These are phyloP conservation scores for Naganishia liquefaciens DNA, from an alignment of 1,284 basidiomycete species.

Conservation along the genomic window DNA sequence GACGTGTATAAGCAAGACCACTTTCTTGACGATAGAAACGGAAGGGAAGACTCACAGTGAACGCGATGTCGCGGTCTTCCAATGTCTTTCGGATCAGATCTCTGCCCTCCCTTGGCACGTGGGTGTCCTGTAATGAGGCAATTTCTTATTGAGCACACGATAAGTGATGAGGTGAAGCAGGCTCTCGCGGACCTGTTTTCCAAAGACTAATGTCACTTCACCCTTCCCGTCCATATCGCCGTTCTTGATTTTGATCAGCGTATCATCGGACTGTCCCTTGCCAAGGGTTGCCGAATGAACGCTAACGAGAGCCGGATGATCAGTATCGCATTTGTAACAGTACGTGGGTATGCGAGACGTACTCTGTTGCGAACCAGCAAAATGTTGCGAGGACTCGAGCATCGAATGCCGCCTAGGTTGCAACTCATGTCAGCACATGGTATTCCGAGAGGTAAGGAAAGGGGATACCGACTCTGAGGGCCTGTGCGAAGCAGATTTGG, in stretches of 20 bases:
- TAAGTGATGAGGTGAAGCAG: too few species aligned
- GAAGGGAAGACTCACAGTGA: slow-evolving; percentile 60
- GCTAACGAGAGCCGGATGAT: slow-evolving; percentile 41
- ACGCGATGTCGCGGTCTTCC: slow-evolving; percentile 71
- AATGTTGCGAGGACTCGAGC: slow-evolving; percentile 76
- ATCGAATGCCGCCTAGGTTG: slow-evolving; percentile 76
- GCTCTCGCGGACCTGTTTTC: slow-evolving; percentile 91
- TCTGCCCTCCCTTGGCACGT: slow-evolving; percentile 79
- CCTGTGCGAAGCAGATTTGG: slow-evolving; percentile 44
- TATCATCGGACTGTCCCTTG: slow-evolving; percentile 75
- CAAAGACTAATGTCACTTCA: slow-evolving; percentile 89
- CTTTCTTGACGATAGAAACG: slow-evolving; percentile 11
- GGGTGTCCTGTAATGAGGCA: slow-evolving; percentile 78
- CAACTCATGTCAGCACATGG: not conserved
- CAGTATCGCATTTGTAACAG: slow-evolving; percentile 9
- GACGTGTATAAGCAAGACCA: slow-evolving; percentile 22
- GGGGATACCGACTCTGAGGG: slow-evolving; percentile 60
- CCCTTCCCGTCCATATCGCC: slow-evolving; percentile 75
- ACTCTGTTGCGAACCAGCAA: slow-evolving; percentile 90
- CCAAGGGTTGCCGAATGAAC: slow-evolving; percentile 81
- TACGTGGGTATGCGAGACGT: slow-evolving; percentile 23
- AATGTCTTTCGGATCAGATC: slow-evolving; percentile 77
- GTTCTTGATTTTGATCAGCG: slow-evolving; percentile 67
- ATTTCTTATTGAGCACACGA: too few species aligned
- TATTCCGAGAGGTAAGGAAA: not conserved